These are phyloP conservation scores for Pseudopediastrum boryanum DNA, from an alignment of 139 green algal genomes.

Conservation along the genomic window DNA sequence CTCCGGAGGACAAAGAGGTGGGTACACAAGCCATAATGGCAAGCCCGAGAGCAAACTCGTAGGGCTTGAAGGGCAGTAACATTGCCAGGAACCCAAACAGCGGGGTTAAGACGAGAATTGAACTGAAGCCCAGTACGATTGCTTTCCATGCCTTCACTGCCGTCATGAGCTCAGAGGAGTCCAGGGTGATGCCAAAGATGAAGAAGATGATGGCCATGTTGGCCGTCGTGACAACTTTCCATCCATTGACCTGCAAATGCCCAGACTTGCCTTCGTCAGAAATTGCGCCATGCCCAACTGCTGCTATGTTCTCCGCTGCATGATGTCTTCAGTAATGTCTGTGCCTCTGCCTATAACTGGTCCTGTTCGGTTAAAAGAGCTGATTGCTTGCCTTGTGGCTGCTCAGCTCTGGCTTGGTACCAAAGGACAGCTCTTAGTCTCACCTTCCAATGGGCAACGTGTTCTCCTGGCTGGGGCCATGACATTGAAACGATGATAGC, in stretches of 20 bases:
- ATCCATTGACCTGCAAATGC: slow-evolving; percentile 49
- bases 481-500: slow-evolving; percentile 30
- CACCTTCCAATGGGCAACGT: slow-evolving; percentile 35
- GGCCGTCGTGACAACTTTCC: slow-evolving; percentile 60
- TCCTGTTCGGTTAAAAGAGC: no score
- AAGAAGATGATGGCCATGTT: slow-evolving; percentile 73
- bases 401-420: no score
- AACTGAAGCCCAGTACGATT: slow-evolving; percentile 56
- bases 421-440: no score
- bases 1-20: slow-evolving; percentile 82
- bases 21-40: slow-evolving; percentile 83
- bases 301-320: no score
- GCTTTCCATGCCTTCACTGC: slow-evolving; percentile 56
- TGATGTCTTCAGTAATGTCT: no score
- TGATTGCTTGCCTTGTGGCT: no score
- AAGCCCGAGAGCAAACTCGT: slow-evolving; percentile 75
- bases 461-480: slow-evolving; percentile 14
- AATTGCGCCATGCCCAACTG: no score
- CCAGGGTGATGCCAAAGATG: slow-evolving; percentile 75
- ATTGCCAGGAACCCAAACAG: slow-evolving; percentile 69
- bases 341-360: no score
- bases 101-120: slow-evolving; percentile 72
- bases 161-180: slow-evolving; percentile 66
- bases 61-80: slow-evolving; percentile 51
- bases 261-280: no score